Evolutionary conservation across 1,139 yeast genomes (phyloP).

Genomic region (Blastobotrys serpentis): DNA sequence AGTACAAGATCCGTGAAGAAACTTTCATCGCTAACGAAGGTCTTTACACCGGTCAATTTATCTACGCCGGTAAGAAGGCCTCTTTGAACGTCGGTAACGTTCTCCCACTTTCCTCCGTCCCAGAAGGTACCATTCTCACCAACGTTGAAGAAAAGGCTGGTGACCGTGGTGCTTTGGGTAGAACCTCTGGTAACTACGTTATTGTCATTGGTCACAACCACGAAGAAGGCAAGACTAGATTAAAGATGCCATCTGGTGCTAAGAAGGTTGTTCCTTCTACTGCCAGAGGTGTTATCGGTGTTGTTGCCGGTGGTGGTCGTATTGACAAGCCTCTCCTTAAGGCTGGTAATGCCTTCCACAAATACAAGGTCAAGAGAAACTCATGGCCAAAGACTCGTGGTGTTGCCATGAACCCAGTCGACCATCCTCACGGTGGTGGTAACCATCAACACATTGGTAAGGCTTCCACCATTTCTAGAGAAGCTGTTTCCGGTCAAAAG

Average conservation of each 20-base stretch:
- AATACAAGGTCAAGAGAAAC: conserved; percentile 98
- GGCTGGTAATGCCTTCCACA: conserved; percentile 99
- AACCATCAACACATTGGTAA: conserved; percentile 99
- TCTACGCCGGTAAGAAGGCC: conserved; percentile 99
- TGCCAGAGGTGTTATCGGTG: conserved; percentile 99
- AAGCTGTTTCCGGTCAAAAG: conserved; percentile 99
- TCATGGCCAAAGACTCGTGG: conserved; percentile 99
- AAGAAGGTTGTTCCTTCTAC: conserved; percentile 93
- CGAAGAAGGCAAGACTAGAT: conserved; percentile 98
- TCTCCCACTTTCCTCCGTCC: conserved; percentile 93
- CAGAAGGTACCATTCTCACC: conserved; percentile 99
- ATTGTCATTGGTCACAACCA: conserved; percentile 99
- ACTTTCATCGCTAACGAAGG: conserved; percentile 99
- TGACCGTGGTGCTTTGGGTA: conserved; percentile 99
- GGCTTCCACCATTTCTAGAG: conserved; percentile 99
- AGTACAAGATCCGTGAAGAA: conserved; percentile 95
- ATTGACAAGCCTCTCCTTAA: conserved; percentile 98
- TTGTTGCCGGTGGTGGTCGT: conserved; percentile 99
- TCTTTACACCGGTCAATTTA: conserved; percentile 98
- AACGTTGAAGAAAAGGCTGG: conserved; percentile 99
- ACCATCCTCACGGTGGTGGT: conserved; percentile 99
- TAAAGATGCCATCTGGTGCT: conserved; percentile 98
- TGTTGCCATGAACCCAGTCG: conserved; percentile 99
- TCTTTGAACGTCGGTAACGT: conserved; percentile 96
- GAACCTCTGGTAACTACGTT: conserved; percentile 99